Evolutionary conservation across 768 basidiomycete genomes (phyloP).

Genomic region (Tulasnella sp.): DNA sequence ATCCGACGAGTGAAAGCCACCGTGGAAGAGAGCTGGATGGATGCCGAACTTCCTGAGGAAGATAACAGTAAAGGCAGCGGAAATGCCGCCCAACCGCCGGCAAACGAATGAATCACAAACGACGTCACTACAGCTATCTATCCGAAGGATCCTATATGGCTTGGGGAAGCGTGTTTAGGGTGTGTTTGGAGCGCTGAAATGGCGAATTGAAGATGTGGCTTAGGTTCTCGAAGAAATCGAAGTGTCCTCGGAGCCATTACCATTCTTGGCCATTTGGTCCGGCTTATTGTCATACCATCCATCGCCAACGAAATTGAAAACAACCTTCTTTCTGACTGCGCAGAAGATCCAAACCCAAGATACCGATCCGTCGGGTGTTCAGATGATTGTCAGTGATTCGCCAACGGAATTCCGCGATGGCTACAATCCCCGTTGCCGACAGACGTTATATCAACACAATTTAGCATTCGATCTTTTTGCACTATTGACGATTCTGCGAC

Average conservation of each 20-base stretch:
- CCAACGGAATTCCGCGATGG: background rate
- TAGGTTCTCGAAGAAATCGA: background rate
- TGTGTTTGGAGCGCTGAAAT: background rate
- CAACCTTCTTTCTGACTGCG: background rate
- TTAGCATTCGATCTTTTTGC: background rate
- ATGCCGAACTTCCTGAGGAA: constrained; percentile 45
- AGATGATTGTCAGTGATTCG: background rate
- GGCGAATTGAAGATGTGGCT: background rate
- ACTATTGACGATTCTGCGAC: background rate
- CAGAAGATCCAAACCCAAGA: background rate
- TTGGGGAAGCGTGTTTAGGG: background rate
- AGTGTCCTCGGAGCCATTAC: background rate
- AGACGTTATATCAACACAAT: background rate
- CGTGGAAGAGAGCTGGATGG: constrained; percentile 92
- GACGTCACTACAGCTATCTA: background rate
- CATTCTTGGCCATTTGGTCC: background rate
- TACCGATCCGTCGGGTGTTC: background rate
- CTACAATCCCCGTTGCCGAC: background rate
- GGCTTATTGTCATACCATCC: background rate
- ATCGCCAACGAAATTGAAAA: background rate
- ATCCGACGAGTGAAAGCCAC: constrained; percentile 86
- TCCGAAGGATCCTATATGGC: background rate
- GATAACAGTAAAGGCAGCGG: background rate
- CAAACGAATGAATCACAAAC: background rate
- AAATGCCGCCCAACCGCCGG: background rate